These are phyloP conservation scores for Camelina neglecta DNA, from an alignment of 345 rosid genomes.

Conservation along the genomic window DNA sequence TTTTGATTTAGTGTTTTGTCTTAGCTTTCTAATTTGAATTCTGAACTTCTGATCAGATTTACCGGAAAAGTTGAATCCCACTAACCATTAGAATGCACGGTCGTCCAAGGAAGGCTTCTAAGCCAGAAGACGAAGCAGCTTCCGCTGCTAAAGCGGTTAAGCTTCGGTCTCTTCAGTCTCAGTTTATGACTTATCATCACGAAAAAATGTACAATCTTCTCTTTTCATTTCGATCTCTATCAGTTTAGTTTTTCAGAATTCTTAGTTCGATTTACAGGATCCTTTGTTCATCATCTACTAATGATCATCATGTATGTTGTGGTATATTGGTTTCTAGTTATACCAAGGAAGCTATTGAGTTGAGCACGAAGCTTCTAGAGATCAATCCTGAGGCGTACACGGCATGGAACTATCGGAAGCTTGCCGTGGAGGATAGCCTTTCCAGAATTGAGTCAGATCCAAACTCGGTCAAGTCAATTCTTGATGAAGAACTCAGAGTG, in stretches of 20 bases:
- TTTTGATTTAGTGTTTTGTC: neutral
- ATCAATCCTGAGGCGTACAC: constrained; percentile 87
- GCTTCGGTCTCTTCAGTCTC: constrained; percentile 72
- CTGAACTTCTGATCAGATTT: constrained; percentile 14
- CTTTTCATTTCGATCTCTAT: neutral
- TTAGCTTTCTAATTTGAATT: neutral
- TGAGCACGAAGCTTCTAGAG: constrained; percentile 82
- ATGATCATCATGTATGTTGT: neutral
- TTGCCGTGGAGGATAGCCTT: constrained; percentile 64
- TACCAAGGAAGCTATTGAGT: constrained; percentile 73
- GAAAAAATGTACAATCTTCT: constrained; percentile 56
- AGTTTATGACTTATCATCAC: constrained; percentile 67
- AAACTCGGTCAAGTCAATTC: constrained; percentile 53
- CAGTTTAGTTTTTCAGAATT: too few relatives aligned
- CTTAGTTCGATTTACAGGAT: too few relatives aligned
- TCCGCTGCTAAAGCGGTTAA: constrained; percentile 73
- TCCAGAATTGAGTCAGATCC: constrained; percentile 50
- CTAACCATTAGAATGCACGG: constrained; percentile 69
- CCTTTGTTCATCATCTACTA: too few relatives aligned
- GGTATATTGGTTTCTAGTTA: constrained; percentile 52
- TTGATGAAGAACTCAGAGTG: constrained; percentile 73
- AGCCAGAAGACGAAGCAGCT: constrained; percentile 70
- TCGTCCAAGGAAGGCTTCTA: constrained; percentile 67
- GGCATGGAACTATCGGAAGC: constrained; percentile 91
- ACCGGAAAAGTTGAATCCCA: constrained; percentile 5